Conservation (phyloP, 108 stramenopile genomes). For the Cyclotella atomus region DNA sequence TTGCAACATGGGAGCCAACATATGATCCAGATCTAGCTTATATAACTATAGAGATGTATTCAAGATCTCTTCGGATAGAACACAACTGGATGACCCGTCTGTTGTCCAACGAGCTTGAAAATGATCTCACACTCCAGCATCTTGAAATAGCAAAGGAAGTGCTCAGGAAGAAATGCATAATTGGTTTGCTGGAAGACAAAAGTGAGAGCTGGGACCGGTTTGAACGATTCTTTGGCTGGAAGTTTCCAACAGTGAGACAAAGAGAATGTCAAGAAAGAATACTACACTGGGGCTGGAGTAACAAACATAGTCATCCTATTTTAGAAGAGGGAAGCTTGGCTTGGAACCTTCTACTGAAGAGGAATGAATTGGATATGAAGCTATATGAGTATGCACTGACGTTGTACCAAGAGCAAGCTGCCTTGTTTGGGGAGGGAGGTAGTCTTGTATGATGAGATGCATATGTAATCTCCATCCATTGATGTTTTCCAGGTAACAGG, state of each 20-base stretch:
- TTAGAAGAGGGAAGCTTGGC: slow-evolving; percentile 38
- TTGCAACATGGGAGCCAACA: slow-evolving; percentile 27
- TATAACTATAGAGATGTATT: slow-evolving; percentile 39
- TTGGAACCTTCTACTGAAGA: slow-evolving; percentile 28
- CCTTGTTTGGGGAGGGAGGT: slow-evolving; percentile 21
- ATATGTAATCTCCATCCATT: background rate
- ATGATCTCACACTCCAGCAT: slow-evolving; percentile 24
- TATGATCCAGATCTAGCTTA: slow-evolving; percentile 28
- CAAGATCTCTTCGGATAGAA: slow-evolving; percentile 24
- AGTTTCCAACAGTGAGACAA: background rate
- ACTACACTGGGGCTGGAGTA: slow-evolving; percentile 35
- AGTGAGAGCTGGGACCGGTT: slow-evolving; percentile 27
- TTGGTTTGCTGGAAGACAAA: slow-evolving; percentile 33
- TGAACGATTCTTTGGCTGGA: slow-evolving; percentile 46
- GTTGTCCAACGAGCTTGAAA: slow-evolving; percentile 28
- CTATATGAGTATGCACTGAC: slow-evolving; percentile 42
- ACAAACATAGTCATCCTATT: slow-evolving; percentile 16
- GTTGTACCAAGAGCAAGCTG: slow-evolving; percentile 38
- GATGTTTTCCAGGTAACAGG: background rate
- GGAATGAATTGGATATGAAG: slow-evolving; percentile 45
- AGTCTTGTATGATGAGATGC: slow-evolving; percentile 3
- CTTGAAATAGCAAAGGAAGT: slow-evolving; percentile 43
- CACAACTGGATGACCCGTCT: slow-evolving; percentile 41
- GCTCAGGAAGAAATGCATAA: slow-evolving; percentile 28
- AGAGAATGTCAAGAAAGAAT: slow-evolving; percentile 14